Evolutionary conservation across 2,329 filamentous ascomycete species (phyloP).

Genomic region (Epichloe gansuensis): DNA sequence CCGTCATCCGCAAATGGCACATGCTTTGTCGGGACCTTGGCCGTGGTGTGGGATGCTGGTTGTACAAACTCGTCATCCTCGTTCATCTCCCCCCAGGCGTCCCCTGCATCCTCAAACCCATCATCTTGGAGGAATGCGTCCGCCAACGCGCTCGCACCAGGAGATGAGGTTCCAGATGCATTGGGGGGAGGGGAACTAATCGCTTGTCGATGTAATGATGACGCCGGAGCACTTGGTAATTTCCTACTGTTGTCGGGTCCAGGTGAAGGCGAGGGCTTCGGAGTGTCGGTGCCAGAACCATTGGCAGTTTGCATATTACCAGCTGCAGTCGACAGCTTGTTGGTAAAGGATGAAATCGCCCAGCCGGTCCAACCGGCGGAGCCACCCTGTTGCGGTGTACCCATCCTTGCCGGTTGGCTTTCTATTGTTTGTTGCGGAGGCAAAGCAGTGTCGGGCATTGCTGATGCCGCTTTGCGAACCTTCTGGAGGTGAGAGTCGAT

Average conservation of each 20-base stretch:
- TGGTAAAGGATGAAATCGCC: constrained; percentile 97
- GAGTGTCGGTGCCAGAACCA: constrained; percentile 28
- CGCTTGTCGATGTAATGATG: constrained; percentile 47
- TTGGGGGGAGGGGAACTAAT: constrained; percentile 38
- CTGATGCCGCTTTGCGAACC: constrained; percentile 63
- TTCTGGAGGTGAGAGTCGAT: constrained; percentile 75
- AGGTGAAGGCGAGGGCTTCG: constrained; percentile 28
- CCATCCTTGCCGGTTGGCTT: constrained; percentile 55
- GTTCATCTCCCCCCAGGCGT: constrained; percentile 65
- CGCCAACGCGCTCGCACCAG: constrained; percentile 28
- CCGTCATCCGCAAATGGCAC: constrained; percentile 64
- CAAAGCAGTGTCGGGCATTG: constrained; percentile 68
- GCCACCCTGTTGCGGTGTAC: constrained; percentile 57
- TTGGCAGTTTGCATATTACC: constrained; percentile 66
- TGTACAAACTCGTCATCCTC: constrained; percentile 34
- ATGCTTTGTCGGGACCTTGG: constrained; percentile 21
- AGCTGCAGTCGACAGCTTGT: constrained; percentile 72
- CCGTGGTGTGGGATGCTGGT: constrained; percentile 16
- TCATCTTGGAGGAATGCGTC: constrained; percentile 42
- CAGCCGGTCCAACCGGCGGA: constrained; percentile 68
- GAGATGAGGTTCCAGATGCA: constrained; percentile 35
- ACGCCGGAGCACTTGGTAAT: constrained; percentile 37
- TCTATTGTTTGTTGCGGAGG: constrained; percentile 48
- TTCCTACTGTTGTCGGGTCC: constrained; percentile 23
- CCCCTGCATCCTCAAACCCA: constrained; percentile 48